phyloP scores from a whole-genome alignment of 2,329 filamentous ascomycete species.

The Botrytis cinerea region DNA sequence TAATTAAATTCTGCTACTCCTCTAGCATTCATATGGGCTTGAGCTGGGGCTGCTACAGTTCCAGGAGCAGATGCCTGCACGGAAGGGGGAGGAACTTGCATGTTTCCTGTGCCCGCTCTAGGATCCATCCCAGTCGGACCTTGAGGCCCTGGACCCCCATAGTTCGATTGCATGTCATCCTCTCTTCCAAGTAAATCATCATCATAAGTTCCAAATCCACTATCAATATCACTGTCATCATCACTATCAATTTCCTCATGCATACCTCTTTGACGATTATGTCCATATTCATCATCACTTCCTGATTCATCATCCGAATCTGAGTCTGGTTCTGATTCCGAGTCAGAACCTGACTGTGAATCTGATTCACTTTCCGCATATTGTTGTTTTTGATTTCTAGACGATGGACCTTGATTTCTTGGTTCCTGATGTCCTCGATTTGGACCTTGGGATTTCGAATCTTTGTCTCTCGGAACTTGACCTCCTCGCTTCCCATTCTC shows the following conservation, averaged over 20 bases:
- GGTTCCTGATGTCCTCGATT: background rate
- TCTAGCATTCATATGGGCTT: background rate
- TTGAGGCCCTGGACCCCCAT: background rate
- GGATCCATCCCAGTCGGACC: too few species aligned
- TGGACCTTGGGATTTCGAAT: background rate
- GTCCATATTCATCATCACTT: background rate
- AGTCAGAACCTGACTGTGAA: background rate
- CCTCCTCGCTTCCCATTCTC: background rate
- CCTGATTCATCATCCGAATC: background rate
- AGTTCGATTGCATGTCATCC: background rate
- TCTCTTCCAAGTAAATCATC: slow-evolving; percentile 1
- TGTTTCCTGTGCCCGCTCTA: background rate
- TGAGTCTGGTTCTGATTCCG: background rate
- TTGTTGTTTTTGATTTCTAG: background rate
- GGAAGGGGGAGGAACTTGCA: background rate
- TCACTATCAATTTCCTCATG: background rate
- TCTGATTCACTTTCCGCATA: background rate
- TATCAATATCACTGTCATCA: slow-evolving; percentile 17
- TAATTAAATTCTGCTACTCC: background rate
- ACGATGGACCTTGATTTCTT: background rate
- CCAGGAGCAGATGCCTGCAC: background rate
- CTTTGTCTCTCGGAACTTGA: background rate
- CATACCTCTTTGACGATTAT: background rate
- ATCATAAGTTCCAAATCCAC: slow-evolving; percentile 13
- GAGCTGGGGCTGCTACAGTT: background rate